A percentile compares a stretch with the other conserved stretches of the same genome.
Evolutionary conservation across 495 filamentous ascomycete species (phyloP).

Genomic region (Talaromyces borbonicus): DNA sequence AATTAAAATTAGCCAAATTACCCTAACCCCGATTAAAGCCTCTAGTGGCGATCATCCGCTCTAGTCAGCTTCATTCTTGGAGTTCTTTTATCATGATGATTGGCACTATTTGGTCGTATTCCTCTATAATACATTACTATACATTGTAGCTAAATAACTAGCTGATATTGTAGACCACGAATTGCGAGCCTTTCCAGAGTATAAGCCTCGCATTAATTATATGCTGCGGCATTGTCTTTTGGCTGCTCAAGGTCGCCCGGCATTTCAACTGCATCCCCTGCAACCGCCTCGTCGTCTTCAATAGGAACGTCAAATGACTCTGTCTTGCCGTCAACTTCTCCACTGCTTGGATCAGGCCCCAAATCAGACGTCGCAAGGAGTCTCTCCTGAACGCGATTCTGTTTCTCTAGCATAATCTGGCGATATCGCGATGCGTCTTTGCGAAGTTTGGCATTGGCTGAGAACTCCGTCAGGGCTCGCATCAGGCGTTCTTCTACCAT

Average conservation of each 20-base stretch:
- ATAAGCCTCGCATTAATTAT: not conserved
- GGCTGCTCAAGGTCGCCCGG: not conserved
- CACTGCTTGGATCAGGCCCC: not conserved
- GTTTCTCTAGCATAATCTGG: slow-evolving; percentile 15
- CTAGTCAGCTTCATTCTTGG: not conserved
- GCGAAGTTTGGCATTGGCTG: slow-evolving; percentile 36
- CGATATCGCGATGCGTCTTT: slow-evolving; percentile 33
- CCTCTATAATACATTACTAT: not conserved
- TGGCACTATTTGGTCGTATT: not conserved
- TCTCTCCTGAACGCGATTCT: not conserved
- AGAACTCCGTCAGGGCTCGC: slow-evolving; percentile 47
- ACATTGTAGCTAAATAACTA: no score
- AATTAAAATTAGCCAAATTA: not conserved
- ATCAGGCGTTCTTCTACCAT: slow-evolving; percentile 74
- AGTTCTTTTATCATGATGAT: not conserved
- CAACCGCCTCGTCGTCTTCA: not conserved
- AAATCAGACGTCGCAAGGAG: not conserved
- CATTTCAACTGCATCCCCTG: not conserved
- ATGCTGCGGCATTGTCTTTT: not conserved
- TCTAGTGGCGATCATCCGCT: not conserved
- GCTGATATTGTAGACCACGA: no score
- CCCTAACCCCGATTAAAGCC: slow-evolving; percentile 1
- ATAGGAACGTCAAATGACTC: not conserved
- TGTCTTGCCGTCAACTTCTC: not conserved
- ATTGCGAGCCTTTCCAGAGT: no score